Base-by-base conservation (phyloP, 148 eudicot genomes). In the Camellia lanceoleosa region DNA sequence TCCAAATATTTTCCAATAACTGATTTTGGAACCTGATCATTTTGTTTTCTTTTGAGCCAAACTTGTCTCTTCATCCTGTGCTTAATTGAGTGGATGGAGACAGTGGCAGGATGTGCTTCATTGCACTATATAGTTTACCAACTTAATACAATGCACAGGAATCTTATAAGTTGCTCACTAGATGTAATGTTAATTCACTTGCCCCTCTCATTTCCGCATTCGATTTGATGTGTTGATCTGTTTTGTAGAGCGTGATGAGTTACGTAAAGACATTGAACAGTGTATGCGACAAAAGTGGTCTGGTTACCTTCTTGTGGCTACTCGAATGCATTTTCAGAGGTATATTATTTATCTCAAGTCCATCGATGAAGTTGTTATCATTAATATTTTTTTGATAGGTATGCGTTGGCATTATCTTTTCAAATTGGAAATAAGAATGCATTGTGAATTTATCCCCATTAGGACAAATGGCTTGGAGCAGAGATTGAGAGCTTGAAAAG, bases 401-500 rank as follows among this genome's bases (percentile, higher is more conserved):
- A 30, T 30, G 38, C 38, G 38, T 30, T 30, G 38, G 38, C 38
- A 30, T 30, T 30, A 30, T 66, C 49, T 64, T 77, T 49, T 80
- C 15, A 51, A 76, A 43, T 62, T 76, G 62, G 55, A 83, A 69
- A 80, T 56, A 47, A 75, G 44, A 44, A 61, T 71, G 58, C 59
- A 58, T 76, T 70, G 73, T 69, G 15, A 78, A 65, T 83, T 73
- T 79, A 70, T 78, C 81, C 82, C 72, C 83, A 81, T 81, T 86
- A 96, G 99, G 95, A 96, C 93, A 83, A 93, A 95, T 91, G 94
- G 89, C 66, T 86, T 96, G 85, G 99, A 96, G 90, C 97, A 96
- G 98, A 96, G 87, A 89, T 93, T 74, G 93, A 91, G 86, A 90
- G 86, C 83, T 90, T 96, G 82, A 90, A 85, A 89, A 91, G 86